Evolutionary conservation across 345 rosid genomes (phyloP), one percentile per base, ranked within the genome.

Genomic region (Camelina hispida): DNA sequence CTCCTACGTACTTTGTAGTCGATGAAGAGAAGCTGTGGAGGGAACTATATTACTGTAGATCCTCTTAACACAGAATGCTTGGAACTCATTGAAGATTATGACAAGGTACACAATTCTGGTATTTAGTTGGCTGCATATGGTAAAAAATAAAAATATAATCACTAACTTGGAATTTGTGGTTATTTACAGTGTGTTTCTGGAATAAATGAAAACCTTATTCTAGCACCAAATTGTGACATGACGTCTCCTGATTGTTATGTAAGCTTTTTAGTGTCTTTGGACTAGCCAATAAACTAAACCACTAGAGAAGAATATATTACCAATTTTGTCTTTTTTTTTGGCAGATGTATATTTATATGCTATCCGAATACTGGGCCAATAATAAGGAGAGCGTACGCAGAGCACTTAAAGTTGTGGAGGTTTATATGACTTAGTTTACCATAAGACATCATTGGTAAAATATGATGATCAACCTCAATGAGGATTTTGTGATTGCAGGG

Each of bases 1-100:
- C 3, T 48, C 17, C 7, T 48, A 16, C 11, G 1, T 32, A 5
- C 7, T 5, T 23, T 23, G 30, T 12, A 89, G 91, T 82, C 87
- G 8, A 34, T 85, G 79, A 63, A 69, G 77, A 82, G 53, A 73
- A 80, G 50, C 30, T 89, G 62, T 4, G 3, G 6, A 16, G 62
- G 43, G 34, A 34, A n/a, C 1, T 57, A 57, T 32, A 6, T 2
- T 7, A 32, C 0, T 57, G 43, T 34, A 16, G 14, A 62, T 43
- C 67, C 52, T 4, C 9, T 23, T 22, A 25, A 23, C 58, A 23
- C 9, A 54, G 34, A 54, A 23, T 54, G 58, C 35, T 44, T 40
- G 34, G 14, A 62, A 15, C 34, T 20, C 6, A 6, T 34, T 34
- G 16, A 25, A 34, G 43, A 50, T 0, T 50, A 2, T 9, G 5